Conservation (phyloP, 2,329 filamentous ascomycete species). For the Ophiocordyceps camponoti-rufipedis region DNA sequence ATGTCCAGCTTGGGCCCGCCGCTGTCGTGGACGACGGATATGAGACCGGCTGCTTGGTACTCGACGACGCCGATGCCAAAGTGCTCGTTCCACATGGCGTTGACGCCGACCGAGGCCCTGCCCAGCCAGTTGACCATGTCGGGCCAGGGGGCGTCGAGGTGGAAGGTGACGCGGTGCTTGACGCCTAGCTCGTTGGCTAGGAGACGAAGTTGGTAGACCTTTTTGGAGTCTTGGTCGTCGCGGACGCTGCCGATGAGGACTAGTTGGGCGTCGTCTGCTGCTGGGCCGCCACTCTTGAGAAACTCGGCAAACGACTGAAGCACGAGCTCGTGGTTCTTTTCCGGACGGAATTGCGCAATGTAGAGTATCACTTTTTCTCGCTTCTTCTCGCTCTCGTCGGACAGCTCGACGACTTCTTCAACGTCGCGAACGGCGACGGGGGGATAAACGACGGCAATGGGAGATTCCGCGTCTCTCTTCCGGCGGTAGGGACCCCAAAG, state of each 20-base stretch:
- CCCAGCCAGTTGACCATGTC: constrained; percentile 66
- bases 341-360: constrained; percentile 91
- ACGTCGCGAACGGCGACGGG: constrained; percentile 82
- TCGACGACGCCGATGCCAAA: constrained; percentile 98
- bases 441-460: constrained; percentile 69
- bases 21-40: constrained; percentile 82
- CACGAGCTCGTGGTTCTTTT: constrained; percentile 88
- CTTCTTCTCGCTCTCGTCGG: constrained; percentile 44
- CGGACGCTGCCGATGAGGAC: constrained; percentile 87
- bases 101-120: constrained; percentile 69
- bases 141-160: constrained; percentile 79
- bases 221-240: constrained; percentile 59
- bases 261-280: constrained; percentile 41
- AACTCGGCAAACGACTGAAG: constrained; percentile 71
- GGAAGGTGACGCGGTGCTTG: constrained; percentile 69
- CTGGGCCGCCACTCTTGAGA: constrained; percentile 33
- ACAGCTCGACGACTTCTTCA: constrained; percentile 54
- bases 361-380: constrained; percentile 66
- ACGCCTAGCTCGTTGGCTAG: constrained; percentile 75
- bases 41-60: constrained; percentile 87
- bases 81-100: constrained; percentile 99
- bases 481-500: constrained; percentile 53
- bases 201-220: constrained; percentile 76
- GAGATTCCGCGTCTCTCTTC: constrained; percentile 24
- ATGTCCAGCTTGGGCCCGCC: constrained; percentile 91